Conservation (phyloP, 305 asterid genomes). For the Fraxinus velutina region DNA sequence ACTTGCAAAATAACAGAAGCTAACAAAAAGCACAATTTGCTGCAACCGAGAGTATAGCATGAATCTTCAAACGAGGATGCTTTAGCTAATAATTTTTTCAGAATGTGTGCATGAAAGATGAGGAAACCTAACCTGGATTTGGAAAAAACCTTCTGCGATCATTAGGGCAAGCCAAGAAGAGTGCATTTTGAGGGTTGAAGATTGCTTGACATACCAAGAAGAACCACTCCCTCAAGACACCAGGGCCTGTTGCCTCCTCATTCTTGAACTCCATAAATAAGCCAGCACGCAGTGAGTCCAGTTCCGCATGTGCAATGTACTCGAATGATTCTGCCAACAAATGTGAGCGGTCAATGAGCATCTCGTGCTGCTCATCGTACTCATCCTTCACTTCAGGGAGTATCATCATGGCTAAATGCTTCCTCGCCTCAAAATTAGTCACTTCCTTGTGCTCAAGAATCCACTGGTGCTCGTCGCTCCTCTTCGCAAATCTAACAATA, state of each 20-base stretch:
- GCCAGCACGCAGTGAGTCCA: constrained; percentile 67
- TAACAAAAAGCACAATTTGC: background rate
- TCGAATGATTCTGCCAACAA: constrained; percentile 81
- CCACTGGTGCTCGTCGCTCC: constrained; percentile 71
- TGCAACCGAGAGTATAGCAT: background rate
- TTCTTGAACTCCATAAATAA: constrained; percentile 92
- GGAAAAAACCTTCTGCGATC: constrained; percentile 81
- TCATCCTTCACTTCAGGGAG: constrained; percentile 89
- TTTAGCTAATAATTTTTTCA: background rate
- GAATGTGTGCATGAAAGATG: background rate
- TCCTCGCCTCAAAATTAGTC: constrained; percentile 76
- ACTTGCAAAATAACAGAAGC: constrained; percentile 10
- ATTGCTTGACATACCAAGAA: constrained; percentile 83
- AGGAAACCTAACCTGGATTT: constrained; percentile 58
- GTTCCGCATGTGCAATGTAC: constrained; percentile 61
- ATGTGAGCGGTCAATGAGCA: constrained; percentile 88
- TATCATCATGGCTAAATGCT: constrained; percentile 74
- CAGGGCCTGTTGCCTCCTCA: constrained; percentile 94
- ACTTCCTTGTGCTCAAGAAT: constrained; percentile 73
- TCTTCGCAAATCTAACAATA: constrained; percentile 61
- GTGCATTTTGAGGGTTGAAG: constrained; percentile 87
- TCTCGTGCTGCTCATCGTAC: constrained; percentile 75
- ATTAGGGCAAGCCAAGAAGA: constrained; percentile 76
- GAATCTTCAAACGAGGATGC: background rate
- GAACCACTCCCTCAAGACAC: constrained; percentile 97